phyloP scores from a whole-genome alignment of 305 asterid species.

The Fraxinus sp. region DNA sequence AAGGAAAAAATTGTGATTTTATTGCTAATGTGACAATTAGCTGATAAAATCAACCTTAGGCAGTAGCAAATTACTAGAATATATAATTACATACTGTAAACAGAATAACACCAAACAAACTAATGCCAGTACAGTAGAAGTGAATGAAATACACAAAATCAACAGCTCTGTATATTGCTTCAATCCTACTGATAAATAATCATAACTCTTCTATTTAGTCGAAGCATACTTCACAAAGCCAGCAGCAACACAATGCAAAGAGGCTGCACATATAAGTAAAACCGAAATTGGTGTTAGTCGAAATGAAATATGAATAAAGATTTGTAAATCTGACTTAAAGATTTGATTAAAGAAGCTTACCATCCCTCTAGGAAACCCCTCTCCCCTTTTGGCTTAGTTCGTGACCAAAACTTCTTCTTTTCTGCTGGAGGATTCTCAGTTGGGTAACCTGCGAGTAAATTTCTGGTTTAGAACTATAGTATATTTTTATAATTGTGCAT shows the following conservation, averaged over 20 bases:
- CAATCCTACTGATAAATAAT: neutral
- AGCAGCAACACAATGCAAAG: constrained; percentile 30
- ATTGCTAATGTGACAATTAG: neutral
- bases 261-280: constrained; percentile 35
- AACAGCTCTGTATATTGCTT: neutral
- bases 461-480: neutral
- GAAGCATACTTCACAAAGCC: constrained; percentile 29
- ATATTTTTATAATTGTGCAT: neutral
- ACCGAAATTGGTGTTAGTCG: neutral
- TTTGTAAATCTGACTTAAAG: neutral
- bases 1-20: neutral
- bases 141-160: constrained; percentile 17
- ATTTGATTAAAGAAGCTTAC: constrained; percentile 19
- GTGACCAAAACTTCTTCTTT: constrained; percentile 31
- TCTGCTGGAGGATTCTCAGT: constrained; percentile 24
- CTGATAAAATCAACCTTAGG: neutral
- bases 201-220: neutral
- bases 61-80: neutral
- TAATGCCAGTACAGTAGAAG: constrained; percentile 26
- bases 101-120: neutral
- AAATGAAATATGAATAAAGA: neutral
- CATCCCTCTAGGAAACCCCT: constrained; percentile 52
- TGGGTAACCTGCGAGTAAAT: constrained; percentile 38
- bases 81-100: neutral
- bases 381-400: constrained; percentile 39